Base-by-base conservation (phyloP, 345 rosid species). In the Turritis glabra region DNA sequence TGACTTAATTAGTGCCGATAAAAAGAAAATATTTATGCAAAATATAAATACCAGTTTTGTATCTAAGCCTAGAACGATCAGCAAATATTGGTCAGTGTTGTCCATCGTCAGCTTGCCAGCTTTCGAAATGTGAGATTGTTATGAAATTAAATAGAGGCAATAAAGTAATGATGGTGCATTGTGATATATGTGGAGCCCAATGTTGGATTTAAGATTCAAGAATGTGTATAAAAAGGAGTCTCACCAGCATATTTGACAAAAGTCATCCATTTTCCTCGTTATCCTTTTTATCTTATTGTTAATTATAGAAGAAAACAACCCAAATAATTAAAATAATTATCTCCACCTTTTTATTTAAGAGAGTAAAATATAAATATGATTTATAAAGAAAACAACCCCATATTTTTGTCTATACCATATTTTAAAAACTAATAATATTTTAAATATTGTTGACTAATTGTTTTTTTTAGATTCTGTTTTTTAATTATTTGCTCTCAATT, bases 61-160 rank as follows among this genome's bases (percentile, higher is more conserved):
- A 33, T 37, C 17, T 12, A 35, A 59, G 37, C 37, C 47, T 59
- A 37, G 6, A 37, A 21, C 64, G 44, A 35, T 59, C 11, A 59
- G 46, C 64, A 37, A 37, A 37, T 35, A 5, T 29, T 29, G 11
- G 21, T 27, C 21, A 15, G 17, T 27, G 8, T 55, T 56, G 62
- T 30, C 41, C 7, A 17, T 13, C 62, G 3, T 56, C 62, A 72
- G 43, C 67, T 33, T 27, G 76, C 61, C 69, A 72, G 69, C 41
- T 72, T 63, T 73, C 64, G 17, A 54, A 73, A 14, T 63, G 46
- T 62, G 53, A 61, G 62, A 38, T 18, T 17, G 27, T 60, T 61
- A 37, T 29, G 25, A 61, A 51, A 17, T 61, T 51, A 38, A 27
- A 11, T n/a, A 17, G 18, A 71, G 59, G 25, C 27, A 37, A 41